Evolutionary conservation across 768 basidiomycete genomes (phyloP), one percentile per base, ranked within the genome.

Genomic region (Serpula lacrymans): DNA sequence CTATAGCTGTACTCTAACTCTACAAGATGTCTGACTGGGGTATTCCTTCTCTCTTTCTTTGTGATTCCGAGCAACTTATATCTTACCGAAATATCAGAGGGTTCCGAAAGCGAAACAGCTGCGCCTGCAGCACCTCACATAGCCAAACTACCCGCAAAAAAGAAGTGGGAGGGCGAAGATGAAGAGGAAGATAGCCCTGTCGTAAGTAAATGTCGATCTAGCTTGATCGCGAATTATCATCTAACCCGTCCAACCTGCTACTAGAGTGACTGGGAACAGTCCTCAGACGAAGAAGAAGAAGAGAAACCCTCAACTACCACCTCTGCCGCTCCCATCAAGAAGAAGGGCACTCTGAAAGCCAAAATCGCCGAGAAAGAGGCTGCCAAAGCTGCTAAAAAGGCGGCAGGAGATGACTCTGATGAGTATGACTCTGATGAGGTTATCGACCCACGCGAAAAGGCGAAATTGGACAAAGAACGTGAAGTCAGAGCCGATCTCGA

Each of bases 261-360:
- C 37, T 53, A 95, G 91, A 92, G 89, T 63, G 94, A 96, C 64
- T 98, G 95, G 95, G 94, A 98, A 52, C 88, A 72, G 24, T 86
- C 86, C 1, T 82, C 82, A 6, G 79, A 78, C 5, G 84, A 85
- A 27, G 89, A 89, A 39, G 39, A 39, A 7, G 39, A 41, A 39
- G 69, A 70, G 53, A 70, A 67, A 45, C 64, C 75, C 34, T 63
- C 72, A 5, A 60, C 70, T 29, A 39, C 75, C 2, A 56, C 69
- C 4, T 50, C 77, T 0, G 76, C 71, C 33, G 81, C 82, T 13
- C 82, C 88, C 3, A 79, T 84, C 2, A 90, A 88, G 71, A 95
- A 96, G 69, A 96, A 93, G 67, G 91, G 89, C 39, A 88, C 85
- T 1, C 63, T 97, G 50, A 96, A 96, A 63, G 79, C 80, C 14